Base-by-base conservation (phyloP, 805 yeast genomes). In the Saccharomyces kudriavzevii region DNA sequence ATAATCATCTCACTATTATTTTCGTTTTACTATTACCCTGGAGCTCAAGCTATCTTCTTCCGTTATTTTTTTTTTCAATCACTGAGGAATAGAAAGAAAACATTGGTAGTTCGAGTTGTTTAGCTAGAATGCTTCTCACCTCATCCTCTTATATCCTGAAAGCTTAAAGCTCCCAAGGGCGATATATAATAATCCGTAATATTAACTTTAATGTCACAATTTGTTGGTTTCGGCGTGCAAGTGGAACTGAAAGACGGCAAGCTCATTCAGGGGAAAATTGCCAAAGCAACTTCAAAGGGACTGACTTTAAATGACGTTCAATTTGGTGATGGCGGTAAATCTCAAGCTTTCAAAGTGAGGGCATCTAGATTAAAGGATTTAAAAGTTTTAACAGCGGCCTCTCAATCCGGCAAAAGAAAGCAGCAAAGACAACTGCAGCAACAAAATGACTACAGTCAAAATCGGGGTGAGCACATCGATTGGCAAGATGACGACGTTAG, bases 401-500 rank as follows among this genome's bases (percentile, higher is more conserved):
- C 58, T 5, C 43, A 17, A 35, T 17, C 43, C 4, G 43, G 54
- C 57, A 17, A 63, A 61, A 52, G 48, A 28, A 49, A 50, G 30
- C 52, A 45, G 3, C 47, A 48, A 20, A 49, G 54, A 45, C 30
- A 51, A 48, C 47, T 51, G 48, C 47, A 58, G 2, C 58, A 67
- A 11, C 61, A 53, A 49, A 65, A 58, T 50, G 62, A 58, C 53
- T 61, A 57, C 45, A 58, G 47, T 45, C 57, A 50, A 58, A 68
- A 55, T n/a, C 45, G 28, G 26, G 63, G 64, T 11, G 63, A 69
- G 20, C 70, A 71, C 11, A 72, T 74, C 2, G 79, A 74, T 48
- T 81, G 83, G 83, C 65, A 65, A 48, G 77, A 74, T 51, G 81
- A 75, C 45, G 80, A 77, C 54, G 76, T 81, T 30, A 59, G 70